Conservation (phyloP, 805 yeast genomes). For the Lipomyces spencermartinsiae region DNA sequence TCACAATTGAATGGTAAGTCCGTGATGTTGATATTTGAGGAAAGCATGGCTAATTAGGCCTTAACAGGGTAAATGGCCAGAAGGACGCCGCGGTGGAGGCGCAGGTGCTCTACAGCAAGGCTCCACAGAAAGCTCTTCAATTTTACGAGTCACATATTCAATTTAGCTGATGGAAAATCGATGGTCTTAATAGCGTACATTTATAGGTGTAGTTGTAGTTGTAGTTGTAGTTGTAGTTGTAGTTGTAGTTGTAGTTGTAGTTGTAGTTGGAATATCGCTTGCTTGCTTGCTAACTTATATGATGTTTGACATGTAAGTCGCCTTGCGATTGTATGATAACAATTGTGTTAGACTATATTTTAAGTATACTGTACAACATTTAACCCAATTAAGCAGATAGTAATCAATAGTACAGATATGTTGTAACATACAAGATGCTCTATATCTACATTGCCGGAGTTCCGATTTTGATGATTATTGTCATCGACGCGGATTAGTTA, state of each 20-base stretch:
- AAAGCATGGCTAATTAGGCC: not conserved
- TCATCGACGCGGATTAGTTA: too few species aligned
- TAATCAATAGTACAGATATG: too few species aligned
- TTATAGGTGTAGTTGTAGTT: not conserved
- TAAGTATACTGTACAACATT: too few species aligned
- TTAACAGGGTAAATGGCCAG: constrained; percentile 5
- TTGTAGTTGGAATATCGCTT: not conserved
- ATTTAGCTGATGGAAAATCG: constrained; percentile 1
- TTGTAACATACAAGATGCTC: too few species aligned
- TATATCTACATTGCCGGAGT: too few species aligned
- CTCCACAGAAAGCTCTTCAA: constrained; percentile 13
- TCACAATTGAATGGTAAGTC: not conserved
- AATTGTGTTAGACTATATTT: too few species aligned
- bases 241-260: not conserved
- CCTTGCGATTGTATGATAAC: too few species aligned
- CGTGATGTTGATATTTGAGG: not conserved
- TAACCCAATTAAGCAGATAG: too few species aligned
- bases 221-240: not conserved
- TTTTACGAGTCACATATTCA: constrained; percentile 17
- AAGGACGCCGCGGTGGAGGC: not conserved
- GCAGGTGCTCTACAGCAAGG: constrained; percentile 10
- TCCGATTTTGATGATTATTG: too few species aligned
- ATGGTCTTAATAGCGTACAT: not conserved
- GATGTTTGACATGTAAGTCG: too few species aligned
- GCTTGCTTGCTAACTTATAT: too few species aligned